phyloP scores from a whole-genome alignment of 768 basidiomycete genomes.

The Lactifluus pinguis region DNA sequence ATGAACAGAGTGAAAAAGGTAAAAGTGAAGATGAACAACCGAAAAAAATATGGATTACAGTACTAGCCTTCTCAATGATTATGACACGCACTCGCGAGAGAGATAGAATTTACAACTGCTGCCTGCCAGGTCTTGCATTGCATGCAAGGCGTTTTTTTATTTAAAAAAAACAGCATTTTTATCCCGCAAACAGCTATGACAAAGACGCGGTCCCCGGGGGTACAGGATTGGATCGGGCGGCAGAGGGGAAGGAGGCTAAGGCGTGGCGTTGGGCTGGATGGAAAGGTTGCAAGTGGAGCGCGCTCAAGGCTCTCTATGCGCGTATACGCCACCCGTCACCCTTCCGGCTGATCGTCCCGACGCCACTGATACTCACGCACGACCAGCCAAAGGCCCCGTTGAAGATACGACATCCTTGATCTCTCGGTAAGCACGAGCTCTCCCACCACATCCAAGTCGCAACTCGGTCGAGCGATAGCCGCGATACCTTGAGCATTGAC shows the following conservation, averaged over 20 bases:
- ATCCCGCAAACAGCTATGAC: no score
- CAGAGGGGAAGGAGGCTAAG: no score
- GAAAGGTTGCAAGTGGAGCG: no score
- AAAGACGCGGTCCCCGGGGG: no score
- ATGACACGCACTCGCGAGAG: not conserved
- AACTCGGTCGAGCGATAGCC: slow-evolving; percentile 22
- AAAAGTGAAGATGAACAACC: not conserved
- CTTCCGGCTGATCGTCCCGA: slow-evolving; percentile 70
- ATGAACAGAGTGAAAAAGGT: not conserved
- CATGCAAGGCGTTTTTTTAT: no score
- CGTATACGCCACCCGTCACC: slow-evolving; percentile 74
- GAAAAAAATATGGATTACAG: not conserved
- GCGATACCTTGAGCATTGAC: slow-evolving; percentile 27
- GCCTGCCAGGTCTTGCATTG: no score
- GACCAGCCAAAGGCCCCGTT: slow-evolving; percentile 84
- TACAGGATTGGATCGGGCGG: no score
- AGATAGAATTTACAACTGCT: no score
- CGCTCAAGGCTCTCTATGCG: slow-evolving; percentile 28
- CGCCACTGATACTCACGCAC: slow-evolving; percentile 88
- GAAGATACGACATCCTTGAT: slow-evolving; percentile 88
- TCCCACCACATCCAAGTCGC: slow-evolving; percentile 16
- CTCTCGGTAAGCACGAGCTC: slow-evolving; percentile 70
- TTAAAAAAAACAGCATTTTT: no score
- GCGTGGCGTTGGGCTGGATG: no score
- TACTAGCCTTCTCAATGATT: not conserved